A percentile compares a stretch with the other conserved stretches of the same genome.
These are phyloP conservation scores for Mercurialis annua DNA, from an alignment of 345 rosid genomes.

Conservation along the genomic window DNA sequence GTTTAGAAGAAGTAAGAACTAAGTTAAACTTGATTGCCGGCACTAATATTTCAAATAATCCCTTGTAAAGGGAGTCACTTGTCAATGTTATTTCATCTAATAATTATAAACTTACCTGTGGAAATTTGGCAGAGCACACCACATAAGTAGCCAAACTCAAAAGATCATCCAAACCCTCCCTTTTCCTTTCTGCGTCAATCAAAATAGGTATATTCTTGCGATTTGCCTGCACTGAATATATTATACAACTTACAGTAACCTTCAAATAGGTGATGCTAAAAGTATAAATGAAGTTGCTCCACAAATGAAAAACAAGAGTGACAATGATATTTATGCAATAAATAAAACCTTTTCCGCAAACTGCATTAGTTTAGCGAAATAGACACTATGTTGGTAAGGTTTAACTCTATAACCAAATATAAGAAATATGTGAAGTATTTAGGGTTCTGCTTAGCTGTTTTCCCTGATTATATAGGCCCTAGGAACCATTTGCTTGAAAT, in stretches of 20 bases:
- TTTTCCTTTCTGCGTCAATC: conserved; percentile 74
- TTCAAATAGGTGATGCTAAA: conserved; percentile 14
- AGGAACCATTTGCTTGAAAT: background rate
- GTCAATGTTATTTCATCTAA: conserved; percentile 11
- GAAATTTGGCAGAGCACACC: conserved; percentile 78
- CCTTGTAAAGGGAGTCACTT: background rate
- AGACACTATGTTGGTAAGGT: too few species aligned
- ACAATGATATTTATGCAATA: conserved; percentile 3
- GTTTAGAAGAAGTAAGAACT: background rate
- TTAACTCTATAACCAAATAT: background rate
- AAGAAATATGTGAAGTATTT: background rate
- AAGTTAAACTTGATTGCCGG: background rate
- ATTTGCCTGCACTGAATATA: conserved; percentile 75
- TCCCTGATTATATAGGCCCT: background rate
- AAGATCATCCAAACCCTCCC: conserved; percentile 75
- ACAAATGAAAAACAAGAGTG: background rate
- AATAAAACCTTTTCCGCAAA: background rate
- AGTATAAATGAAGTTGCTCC: background rate
- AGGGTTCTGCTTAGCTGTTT: conserved; percentile 2
- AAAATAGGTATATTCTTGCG: conserved; percentile 69
- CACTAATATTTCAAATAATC: background rate
- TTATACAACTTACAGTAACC: conserved; percentile 6
- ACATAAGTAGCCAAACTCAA: conserved; percentile 56
- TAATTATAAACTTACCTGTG: conserved; percentile 47
- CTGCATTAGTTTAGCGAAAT: too few species aligned